Conservation (phyloP, 306 rosid species). For the Castanopsis chinensis region DNA sequence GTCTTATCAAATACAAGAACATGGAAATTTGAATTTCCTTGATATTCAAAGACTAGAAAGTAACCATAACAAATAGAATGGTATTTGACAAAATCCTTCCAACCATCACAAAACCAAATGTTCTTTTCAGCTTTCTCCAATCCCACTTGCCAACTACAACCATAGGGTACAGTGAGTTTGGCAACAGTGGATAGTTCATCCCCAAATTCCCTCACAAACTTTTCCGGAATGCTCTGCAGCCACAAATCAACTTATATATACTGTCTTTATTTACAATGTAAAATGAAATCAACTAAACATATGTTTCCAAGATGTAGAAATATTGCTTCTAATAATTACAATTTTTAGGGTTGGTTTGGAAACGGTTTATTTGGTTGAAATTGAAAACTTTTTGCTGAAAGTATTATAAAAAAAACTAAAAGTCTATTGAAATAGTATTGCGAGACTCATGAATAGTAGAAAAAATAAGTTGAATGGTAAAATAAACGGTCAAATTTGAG, state of each 20-base stretch:
- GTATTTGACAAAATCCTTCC: constrained; percentile 15
- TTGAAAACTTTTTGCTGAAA: too few relatives aligned
- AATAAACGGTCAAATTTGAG: too few relatives aligned
- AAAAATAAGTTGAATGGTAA: too few relatives aligned
- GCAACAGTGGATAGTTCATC: constrained; percentile 14
- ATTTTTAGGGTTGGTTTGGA: too few relatives aligned
- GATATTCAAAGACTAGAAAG: constrained; percentile 20
- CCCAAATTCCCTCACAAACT: neutral
- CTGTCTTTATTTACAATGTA: too few relatives aligned
- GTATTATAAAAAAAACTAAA: too few relatives aligned
- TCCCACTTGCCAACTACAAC: constrained; percentile 15
- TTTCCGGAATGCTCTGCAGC: constrained; percentile 15
- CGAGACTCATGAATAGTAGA: too few relatives aligned
- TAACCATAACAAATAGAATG: constrained; percentile 6
- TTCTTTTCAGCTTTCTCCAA: neutral
- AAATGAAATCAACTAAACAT: too few relatives aligned
- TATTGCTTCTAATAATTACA: too few relatives aligned
- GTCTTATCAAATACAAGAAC: constrained; percentile 7
- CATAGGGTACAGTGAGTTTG: constrained; percentile 13
- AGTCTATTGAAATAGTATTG: too few relatives aligned
- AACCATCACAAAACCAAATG: constrained; percentile 15
- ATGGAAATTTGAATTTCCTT: constrained; percentile 22
- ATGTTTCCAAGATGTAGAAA: too few relatives aligned
- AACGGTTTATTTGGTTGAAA: too few relatives aligned
- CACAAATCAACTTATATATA: neutral